phyloP scores from a whole-genome alignment of 73 alveolate genomes.

The Paramecium primaurelia region DNA sequence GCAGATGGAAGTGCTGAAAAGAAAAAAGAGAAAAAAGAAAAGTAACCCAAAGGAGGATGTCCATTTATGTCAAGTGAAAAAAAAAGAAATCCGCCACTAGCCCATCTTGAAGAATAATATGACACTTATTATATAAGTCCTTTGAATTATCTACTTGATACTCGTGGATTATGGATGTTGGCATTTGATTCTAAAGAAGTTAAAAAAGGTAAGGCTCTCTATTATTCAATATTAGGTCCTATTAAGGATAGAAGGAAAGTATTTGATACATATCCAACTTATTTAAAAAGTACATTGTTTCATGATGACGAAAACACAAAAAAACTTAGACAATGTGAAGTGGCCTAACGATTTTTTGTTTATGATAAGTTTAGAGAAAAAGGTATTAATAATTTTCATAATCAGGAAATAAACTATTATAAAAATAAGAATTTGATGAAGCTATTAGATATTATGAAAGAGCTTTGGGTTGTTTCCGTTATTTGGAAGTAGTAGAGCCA shows the following conservation, averaged over 20 bases:
- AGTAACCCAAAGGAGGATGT: conserved; percentile 62
- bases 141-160: conserved; percentile 49
- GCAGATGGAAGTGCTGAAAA: conserved; percentile 52
- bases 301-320: conserved; percentile 62
- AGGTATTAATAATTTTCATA: not conserved
- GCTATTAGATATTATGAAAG: conserved; percentile 60
- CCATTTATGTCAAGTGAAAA: conserved; percentile 62
- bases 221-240: not conserved
- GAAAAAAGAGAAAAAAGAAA: conserved; percentile 59
- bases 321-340: conserved; percentile 51
- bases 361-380: conserved; percentile 61
- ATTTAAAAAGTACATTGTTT: conserved; percentile 51
- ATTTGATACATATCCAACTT: conserved; percentile 57
- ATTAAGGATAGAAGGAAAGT: conserved; percentile 61
- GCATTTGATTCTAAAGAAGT: conserved; percentile 56
- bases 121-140: conserved; percentile 54
- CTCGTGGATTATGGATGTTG: conserved; percentile 55
- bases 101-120: conserved; percentile 31
- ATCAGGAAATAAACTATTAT: conserved; percentile 31
- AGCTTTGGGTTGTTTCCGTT: conserved; percentile 61
- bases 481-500: conserved; percentile 48
- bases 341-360: conserved; percentile 58
- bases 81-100: conserved; percentile 53
- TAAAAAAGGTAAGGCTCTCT: conserved; percentile 24
- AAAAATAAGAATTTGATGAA: conserved; percentile 50